Base-by-base conservation (phyloP, 2,329 filamentous ascomycete species). In the Ceratocystis ficicola region DNA sequence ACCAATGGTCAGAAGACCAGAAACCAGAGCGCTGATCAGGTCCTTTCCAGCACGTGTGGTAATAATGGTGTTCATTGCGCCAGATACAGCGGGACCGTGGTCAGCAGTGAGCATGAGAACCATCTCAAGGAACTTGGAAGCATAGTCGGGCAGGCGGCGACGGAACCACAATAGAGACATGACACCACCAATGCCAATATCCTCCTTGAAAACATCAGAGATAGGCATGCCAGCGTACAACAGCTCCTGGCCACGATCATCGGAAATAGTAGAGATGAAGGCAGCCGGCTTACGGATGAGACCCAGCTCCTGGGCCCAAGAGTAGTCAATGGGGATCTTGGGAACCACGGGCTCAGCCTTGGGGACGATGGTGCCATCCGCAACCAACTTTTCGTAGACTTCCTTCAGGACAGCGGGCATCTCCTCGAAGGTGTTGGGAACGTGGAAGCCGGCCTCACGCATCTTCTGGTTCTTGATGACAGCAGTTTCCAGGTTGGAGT, bases 41-140 rank as follows among this genome's bases (percentile, higher is more conserved):
- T 99, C 94, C 84, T 99, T 99, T 77, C 94, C 94, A 70, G 94
- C 94, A 89, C 94, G 90, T 68, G 94, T 99, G 69, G 94, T 99
- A 77, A 99, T 97, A 77, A 99, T 99, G 76, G 94, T 99, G 87
- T 99, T 99, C 94, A 99, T 99, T 77, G 94, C 94, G 84, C 94
- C 94, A 72, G 94, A 99, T 72, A 99, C 94, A 73, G 94, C 94
- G 65, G 94, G 94, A 79, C 94, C 94, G 86, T 99, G 94, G 76
- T 99, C 94, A 73, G 94, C 94, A 75, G 94, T 99, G 75, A 99
- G 86, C 94, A 99, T 99, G 77, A 99, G 93, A 71, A 99, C 94
- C 94, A 99, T 99, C 84, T 99, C 94, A 72, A 99, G 81, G 84
- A 99, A 99, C 81, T 95, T 95, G 84, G 90, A 95, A 74, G 94